These are phyloP conservation scores for Globisporangium solare DNA, from an alignment of 352 stramenopile genomes.

Conservation along the genomic window DNA sequence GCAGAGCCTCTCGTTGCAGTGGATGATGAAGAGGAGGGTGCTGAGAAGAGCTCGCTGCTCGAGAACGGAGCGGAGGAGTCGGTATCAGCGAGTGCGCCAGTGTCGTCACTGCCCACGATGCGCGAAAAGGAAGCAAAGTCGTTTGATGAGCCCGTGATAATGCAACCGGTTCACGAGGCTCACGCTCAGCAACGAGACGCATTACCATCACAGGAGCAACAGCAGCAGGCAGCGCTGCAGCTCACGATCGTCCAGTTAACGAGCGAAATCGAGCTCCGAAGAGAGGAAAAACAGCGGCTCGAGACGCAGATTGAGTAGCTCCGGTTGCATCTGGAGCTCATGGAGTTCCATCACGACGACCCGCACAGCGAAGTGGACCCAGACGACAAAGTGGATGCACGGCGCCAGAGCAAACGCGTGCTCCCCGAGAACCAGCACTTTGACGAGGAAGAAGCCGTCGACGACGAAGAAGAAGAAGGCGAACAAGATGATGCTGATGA, in stretches of 20 bases:
- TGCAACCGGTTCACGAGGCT: no score
- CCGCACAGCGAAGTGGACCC: background rate
- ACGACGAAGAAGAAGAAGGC: conserved; percentile 28
- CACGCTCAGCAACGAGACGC: background rate
- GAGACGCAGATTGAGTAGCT: conserved; percentile 65
- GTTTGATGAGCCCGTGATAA: no score
- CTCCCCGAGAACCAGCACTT: conserved; percentile 9
- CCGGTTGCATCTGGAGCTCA: conserved; percentile 48
- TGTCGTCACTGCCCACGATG: no score
- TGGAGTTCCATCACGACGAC: conserved; percentile 22
- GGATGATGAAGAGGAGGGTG: no score
- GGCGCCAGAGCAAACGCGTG: conserved; percentile 7
- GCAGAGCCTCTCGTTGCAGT: no score
- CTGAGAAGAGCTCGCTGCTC: no score
- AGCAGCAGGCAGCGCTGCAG: conserved; percentile 19
- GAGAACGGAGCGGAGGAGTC: no score
- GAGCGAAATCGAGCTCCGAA: conserved; percentile 31
- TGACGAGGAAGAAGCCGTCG: conserved; percentile 14
- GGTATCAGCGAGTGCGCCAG: no score
- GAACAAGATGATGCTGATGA: conserved; percentile 20
- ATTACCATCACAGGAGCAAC: conserved; percentile 10
- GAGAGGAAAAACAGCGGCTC: conserved; percentile 39
- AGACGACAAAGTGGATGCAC: background rate
- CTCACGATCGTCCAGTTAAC: conserved; percentile 25
- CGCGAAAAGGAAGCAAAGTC: no score